Conservation (phyloP, 2,329 filamentous ascomycete species). For the Neonectria coccinea region DNA sequence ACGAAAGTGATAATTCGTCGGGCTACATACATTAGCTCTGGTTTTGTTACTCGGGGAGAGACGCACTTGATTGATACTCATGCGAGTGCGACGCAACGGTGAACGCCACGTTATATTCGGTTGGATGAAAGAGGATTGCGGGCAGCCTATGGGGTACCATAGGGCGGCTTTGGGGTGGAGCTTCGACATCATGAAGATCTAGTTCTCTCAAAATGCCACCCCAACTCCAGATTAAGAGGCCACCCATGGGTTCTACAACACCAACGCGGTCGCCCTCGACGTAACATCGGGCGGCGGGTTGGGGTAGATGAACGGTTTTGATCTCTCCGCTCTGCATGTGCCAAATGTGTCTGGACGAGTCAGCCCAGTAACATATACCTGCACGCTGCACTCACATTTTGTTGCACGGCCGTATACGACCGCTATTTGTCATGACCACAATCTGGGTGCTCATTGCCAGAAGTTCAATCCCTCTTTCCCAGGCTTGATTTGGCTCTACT, state of each 20-base stretch:
- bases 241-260: constrained; percentile 36
- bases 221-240: constrained; percentile 43
- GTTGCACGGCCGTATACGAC: neutral
- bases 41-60: no score
- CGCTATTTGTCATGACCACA: neutral
- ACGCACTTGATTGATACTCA: neutral
- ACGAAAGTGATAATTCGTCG: constrained; percentile 14
- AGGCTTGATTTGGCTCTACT: constrained; percentile 29
- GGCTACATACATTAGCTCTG: constrained; percentile 11
- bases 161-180: constrained; percentile 8
- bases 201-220: constrained; percentile 33
- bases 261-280: constrained; percentile 35
- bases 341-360: constrained; percentile 35
- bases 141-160: constrained; percentile 27
- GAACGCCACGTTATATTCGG: constrained; percentile 33
- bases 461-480: neutral
- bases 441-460: constrained; percentile 14
- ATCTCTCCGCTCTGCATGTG: constrained; percentile 35
- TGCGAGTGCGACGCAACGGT: constrained; percentile 25
- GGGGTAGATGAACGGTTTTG: constrained; percentile 38
- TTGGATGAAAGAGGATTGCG: constrained; percentile 40
- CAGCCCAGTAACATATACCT: neutral
- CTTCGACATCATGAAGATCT: constrained; percentile 19
- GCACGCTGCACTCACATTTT: constrained; percentile 23
- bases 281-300: constrained; percentile 29